These are phyloP conservation scores for Didymella glomerata DNA, from an alignment of 2,329 filamentous ascomycete species.

Conservation along the genomic window DNA sequence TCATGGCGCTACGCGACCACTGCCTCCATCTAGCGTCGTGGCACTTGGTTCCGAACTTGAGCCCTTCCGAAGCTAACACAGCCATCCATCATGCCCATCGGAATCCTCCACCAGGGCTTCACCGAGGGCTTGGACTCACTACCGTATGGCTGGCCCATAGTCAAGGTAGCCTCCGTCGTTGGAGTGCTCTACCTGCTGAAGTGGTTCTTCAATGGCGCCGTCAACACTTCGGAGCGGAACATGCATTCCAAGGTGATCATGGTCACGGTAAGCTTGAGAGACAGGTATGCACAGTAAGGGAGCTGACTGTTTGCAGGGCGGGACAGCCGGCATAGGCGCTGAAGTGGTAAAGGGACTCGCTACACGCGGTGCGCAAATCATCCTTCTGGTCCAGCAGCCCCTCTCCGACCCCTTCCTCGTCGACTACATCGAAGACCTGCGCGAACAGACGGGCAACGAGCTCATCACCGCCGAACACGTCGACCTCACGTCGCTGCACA, in stretches of 20 bases:
- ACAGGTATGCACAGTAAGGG: conserved; percentile 9
- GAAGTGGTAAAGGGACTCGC: conserved; percentile 78
- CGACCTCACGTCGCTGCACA: conserved; percentile 86
- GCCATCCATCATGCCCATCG: conserved; percentile 65
- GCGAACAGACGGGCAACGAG: conserved; percentile 77
- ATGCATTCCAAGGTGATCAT: conserved; percentile 96
- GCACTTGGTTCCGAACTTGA: conserved; percentile 37
- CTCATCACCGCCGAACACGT: conserved; percentile 96
- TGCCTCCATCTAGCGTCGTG: conserved; percentile 38
- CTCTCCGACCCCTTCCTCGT: conserved; percentile 86
- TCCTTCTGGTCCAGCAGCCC: conserved; percentile 85
- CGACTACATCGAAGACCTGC: conserved; percentile 90
- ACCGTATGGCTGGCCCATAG: conserved; percentile 61
- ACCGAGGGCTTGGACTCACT: conserved; percentile 64
- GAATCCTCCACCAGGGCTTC: conserved; percentile 63
- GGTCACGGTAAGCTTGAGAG: conserved; percentile 71
- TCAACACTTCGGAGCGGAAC: conserved; percentile 77
- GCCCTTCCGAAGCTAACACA: conserved; percentile 30
- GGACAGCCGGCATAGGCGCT: conserved; percentile 91
- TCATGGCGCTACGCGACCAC: conserved; percentile 16
- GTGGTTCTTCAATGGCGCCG: conserved; percentile 77
- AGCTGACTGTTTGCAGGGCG: conserved; percentile 64
- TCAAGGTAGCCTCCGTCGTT: conserved; percentile 63
- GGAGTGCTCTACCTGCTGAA: conserved; percentile 69
- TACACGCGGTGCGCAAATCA: conserved; percentile 82